These are phyloP conservation scores for Leccinum pachyderme DNA, from an alignment of 1,284 basidiomycete genomes.

Conservation along the genomic window DNA sequence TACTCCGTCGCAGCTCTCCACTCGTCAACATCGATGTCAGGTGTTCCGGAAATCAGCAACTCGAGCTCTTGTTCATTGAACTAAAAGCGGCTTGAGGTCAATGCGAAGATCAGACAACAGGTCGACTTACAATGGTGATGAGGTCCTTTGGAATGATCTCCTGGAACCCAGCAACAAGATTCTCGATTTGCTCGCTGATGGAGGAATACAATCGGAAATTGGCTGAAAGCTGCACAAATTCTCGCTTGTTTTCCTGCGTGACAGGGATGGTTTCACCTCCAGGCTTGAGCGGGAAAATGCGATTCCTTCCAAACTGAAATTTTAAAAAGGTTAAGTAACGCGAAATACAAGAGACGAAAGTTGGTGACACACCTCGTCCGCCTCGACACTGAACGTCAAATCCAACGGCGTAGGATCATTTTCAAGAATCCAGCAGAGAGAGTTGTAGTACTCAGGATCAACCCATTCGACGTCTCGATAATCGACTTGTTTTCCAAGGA, in stretches of 20 bases:
- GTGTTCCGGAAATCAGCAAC: slow-evolving; percentile 94
- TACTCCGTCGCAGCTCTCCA: slow-evolving; percentile 96
- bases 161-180: slow-evolving; percentile 89
- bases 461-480: slow-evolving; percentile 95
- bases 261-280: slow-evolving; percentile 81
- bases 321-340: slow-evolving; percentile 5
- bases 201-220: slow-evolving; percentile 93
- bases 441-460: slow-evolving; percentile 96
- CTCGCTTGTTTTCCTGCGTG: slow-evolving; percentile 93
- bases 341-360: background rate
- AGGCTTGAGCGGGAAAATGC: slow-evolving; percentile 83
- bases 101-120: background rate
- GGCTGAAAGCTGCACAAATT: slow-evolving; percentile 91
- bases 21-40: slow-evolving; percentile 98
- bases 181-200: slow-evolving; percentile 96
- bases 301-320: slow-evolving; percentile 80
- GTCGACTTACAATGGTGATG: slow-evolving; percentile 64
- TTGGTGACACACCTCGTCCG: slow-evolving; percentile 75
- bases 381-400: slow-evolving; percentile 87
- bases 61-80: slow-evolving; percentile 99
- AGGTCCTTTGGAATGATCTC: slow-evolving; percentile 92
- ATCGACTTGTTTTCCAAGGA: slow-evolving; percentile 89
- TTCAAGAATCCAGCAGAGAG: slow-evolving; percentile 87
- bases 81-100: slow-evolving; percentile 40
- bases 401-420: slow-evolving; percentile 87